These are phyloP conservation scores for Phytophthora hybrid DNA, from an alignment of 352 stramenopile genomes.

Conservation along the genomic window DNA sequence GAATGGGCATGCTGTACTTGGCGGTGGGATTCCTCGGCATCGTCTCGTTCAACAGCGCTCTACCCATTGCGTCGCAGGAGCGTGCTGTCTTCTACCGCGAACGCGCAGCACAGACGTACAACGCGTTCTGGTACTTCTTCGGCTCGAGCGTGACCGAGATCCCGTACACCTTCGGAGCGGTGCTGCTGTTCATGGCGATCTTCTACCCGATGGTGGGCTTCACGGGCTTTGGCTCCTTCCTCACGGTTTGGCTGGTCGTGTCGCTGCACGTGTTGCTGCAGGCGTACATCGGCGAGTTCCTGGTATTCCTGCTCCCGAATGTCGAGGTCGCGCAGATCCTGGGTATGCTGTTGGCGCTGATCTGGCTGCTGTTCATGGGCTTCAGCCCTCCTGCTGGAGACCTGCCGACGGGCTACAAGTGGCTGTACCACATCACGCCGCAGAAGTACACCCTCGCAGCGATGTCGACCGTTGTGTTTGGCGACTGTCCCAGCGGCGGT, in stretches of 20 bases:
- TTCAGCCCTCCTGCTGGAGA: constrained; percentile 9
- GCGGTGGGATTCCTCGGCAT: constrained; percentile 71
- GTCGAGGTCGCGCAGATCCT: constrained; percentile 18
- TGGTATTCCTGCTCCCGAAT: constrained; percentile 34
- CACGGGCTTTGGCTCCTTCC: constrained; percentile 51
- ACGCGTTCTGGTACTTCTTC: constrained; percentile 35
- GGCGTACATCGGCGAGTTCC: constrained; percentile 44
- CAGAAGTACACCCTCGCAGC: constrained; percentile 18
- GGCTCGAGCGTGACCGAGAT: constrained; percentile 27
- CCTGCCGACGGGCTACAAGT: constrained; percentile 14
- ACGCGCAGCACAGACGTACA: constrained; percentile 27
- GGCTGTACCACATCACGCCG: constrained; percentile 14
- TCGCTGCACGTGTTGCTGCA: constrained; percentile 44
- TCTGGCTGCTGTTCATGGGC: constrained; percentile 12
- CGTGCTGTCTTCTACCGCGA: constrained; percentile 31
- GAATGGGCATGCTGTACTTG: constrained; percentile 81
- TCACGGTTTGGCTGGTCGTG: constrained; percentile 61
- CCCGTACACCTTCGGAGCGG: constrained; percentile 24
- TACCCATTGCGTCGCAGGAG: constrained; percentile 26
- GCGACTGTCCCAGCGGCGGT: constrained; percentile 14
- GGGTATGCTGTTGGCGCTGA: constrained; percentile 5
- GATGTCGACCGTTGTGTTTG: constrained; percentile 14
- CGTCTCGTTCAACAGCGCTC: constrained; percentile 26
- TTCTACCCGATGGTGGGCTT: constrained; percentile 38
- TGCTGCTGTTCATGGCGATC: constrained; percentile 27